phyloP scores from a whole-genome alignment of 169 alveolate species.

The Theileria annulata region DNA sequence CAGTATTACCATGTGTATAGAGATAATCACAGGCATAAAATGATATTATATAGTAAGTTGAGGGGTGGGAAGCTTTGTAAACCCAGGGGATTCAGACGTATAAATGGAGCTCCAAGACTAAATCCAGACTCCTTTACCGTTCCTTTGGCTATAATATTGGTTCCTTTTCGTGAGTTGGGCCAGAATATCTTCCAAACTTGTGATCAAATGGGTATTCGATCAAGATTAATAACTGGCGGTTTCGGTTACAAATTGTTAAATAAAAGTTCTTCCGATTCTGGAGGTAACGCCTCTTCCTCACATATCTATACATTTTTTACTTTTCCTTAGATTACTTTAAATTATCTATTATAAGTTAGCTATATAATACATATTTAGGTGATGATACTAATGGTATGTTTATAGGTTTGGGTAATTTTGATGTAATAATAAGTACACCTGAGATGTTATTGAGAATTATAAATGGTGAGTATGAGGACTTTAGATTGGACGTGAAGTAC shows the following conservation, averaged over 20 bases:
- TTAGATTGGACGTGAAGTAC: constrained; percentile 32
- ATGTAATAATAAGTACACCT: constrained; percentile 52
- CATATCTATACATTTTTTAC: background rate
- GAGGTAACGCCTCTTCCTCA: background rate
- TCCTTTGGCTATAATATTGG: constrained; percentile 50
- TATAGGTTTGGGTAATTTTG: constrained; percentile 22
- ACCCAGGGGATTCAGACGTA: constrained; percentile 11
- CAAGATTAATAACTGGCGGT: constrained; percentile 60
- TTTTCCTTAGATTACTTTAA: background rate
- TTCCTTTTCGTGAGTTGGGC: constrained; percentile 58
- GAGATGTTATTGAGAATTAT: constrained; percentile 54
- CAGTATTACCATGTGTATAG: constrained; percentile 15
- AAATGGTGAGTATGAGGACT: constrained; percentile 39
- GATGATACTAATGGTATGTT: background rate
- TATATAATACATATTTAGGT: background rate
- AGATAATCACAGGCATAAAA: constrained; percentile 50
- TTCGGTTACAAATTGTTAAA: constrained; percentile 50
- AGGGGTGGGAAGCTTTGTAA: background rate
- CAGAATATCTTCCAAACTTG: constrained; percentile 23
- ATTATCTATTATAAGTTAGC: too few species aligned
- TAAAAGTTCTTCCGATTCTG: background rate
- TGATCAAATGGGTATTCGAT: constrained; percentile 22
- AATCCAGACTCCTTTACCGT: constrained; percentile 38
- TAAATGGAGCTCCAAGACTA: constrained; percentile 59
- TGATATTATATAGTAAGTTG: constrained; percentile 21